Evolutionary conservation across 345 rosid species (phyloP), one percentile per base, ranked within the genome.

Genomic region (Cochlearia excelsa): DNA sequence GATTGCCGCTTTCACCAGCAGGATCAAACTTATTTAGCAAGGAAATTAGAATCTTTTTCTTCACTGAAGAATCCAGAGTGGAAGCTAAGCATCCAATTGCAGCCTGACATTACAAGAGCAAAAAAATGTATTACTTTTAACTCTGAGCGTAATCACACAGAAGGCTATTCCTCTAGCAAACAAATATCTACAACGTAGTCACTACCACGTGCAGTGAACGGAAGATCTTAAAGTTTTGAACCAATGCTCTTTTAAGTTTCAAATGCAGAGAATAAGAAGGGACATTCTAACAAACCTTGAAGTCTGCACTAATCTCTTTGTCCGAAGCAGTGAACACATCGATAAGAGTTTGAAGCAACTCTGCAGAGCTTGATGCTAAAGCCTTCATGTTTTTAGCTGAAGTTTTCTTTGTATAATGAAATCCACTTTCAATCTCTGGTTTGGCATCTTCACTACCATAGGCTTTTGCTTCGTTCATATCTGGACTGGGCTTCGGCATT

Each of bases 1-100:
- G 61, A 42, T 26, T 58, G 39, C 83, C 82, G 46, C 81, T 79
- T 59, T 59, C 77, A 33, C 59, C 72, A 71, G 78, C 66, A 56
- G 81, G 54, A 67, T 78, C 74, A 76, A 80, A 72, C 73, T 81
- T 86, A 77, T 78, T 66, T 57, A 83, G 79, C 75, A 75, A 60
- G 52, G 86, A 82, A 30, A 68, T 60, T 4, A 89, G 78, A 71
- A 80, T 80, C 38, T 65, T 81, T 79, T 81, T 80, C 57, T 78
- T 80, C 54, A 77, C 38, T 28, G 94, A 87, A 61, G 90, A 84
- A 74, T 87, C 87, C 9, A 79, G 57, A 23, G 90, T 75, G 55
- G 88, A 84, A 78, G 97, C 95, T 76, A 89, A 67, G 83, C 86
- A 87, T 67, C 82, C 81, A 57, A 87, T 72, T 57, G 95, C 85